Percentiles rank a stretch among this genome's conserved stretches.
Conservation (phyloP, 2,329 filamentous ascomycete genomes). For the Colletotrichum camelliae region DNA sequence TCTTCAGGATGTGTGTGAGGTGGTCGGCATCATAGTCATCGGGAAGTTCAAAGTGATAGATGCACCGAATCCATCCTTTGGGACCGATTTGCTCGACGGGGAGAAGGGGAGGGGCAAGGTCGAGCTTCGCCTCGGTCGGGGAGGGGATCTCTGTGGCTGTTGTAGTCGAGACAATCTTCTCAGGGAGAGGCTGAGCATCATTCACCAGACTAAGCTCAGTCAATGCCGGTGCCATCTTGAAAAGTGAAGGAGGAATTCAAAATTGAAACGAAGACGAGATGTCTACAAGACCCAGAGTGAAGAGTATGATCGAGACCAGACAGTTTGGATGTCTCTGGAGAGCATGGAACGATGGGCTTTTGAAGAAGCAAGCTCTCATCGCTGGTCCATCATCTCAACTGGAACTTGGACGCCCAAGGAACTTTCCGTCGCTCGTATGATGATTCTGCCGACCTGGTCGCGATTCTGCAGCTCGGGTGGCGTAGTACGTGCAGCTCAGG, state of each 20-base stretch:
- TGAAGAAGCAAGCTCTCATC: background rate
- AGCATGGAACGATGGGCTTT: background rate
- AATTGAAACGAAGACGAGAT: background rate
- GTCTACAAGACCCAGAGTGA: background rate
- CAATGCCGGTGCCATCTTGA: background rate
- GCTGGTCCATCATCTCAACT: background rate
- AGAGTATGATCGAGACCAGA: background rate
- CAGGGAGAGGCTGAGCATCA: background rate
- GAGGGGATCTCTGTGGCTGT: background rate
- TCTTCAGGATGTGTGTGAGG: background rate
- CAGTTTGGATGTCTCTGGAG: background rate
- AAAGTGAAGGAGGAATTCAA: background rate
- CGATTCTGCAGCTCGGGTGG: background rate
- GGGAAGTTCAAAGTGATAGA: constrained; percentile 2
- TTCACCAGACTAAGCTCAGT: background rate
- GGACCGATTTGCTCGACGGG: constrained; percentile 10
- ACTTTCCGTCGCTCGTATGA: background rate
- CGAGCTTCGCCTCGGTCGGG: background rate
- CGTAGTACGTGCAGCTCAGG: background rate
- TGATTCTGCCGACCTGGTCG: background rate
- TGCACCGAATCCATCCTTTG: background rate
- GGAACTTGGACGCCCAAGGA: background rate
- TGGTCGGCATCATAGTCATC: background rate
- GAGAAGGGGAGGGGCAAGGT: background rate
- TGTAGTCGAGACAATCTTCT: background rate